Conservation (phyloP, 257 asterid species). For the Nicotiana sylvestris region DNA sequence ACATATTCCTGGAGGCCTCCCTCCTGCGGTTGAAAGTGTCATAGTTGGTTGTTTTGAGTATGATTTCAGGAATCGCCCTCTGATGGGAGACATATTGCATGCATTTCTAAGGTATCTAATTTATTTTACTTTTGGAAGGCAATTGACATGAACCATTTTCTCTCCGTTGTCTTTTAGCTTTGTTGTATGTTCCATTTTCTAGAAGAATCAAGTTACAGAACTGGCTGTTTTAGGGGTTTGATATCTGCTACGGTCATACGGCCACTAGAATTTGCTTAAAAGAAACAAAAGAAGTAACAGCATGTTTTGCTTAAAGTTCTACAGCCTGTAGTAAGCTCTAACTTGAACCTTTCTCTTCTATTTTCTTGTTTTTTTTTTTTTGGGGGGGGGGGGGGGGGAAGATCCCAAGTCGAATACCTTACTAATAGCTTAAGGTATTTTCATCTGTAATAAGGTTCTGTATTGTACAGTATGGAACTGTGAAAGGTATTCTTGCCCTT, state of each 20-base stretch:
- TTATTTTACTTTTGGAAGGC: not conserved
- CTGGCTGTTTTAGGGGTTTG: not conserved
- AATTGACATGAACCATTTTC: not conserved
- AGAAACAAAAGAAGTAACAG: not conserved
- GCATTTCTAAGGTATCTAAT: slow-evolving; percentile 68
- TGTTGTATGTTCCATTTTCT: not conserved
- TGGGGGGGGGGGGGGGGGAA: no score
- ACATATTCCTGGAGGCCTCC: slow-evolving; percentile 71
- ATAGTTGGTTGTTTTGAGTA: slow-evolving; percentile 82
- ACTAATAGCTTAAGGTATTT: no score
- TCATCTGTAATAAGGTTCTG: no score
- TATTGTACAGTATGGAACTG: not conserved
- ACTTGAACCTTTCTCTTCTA: not conserved
- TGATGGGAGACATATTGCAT: slow-evolving; percentile 67
- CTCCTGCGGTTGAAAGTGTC: slow-evolving; percentile 75
- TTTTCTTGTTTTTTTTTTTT: not conserved
- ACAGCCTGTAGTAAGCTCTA: not conserved
- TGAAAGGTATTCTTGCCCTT: not conserved
- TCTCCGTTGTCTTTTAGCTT: not conserved
- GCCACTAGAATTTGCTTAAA: not conserved
- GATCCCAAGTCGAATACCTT: not conserved
- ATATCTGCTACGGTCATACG: not conserved
- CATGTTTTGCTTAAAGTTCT: not conserved
- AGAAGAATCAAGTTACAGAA: not conserved
- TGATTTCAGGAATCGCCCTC: slow-evolving; percentile 79